A percentile compares a stretch with the other conserved stretches of the same genome.
Evolutionary conservation across 148 eudicot species (phyloP).

Genomic region (Persicaria maculosa): DNA sequence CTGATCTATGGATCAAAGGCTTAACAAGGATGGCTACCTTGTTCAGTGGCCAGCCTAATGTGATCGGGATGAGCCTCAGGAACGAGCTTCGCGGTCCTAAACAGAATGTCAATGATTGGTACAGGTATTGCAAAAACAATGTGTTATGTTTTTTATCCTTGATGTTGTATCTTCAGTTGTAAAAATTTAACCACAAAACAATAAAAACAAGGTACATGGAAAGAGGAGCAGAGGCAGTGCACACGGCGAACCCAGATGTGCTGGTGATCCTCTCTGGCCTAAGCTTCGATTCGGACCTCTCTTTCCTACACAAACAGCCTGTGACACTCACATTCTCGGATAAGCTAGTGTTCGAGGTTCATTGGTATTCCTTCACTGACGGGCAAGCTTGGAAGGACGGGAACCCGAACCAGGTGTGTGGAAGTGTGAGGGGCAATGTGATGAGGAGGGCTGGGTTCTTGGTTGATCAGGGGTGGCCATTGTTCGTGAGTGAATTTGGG

Average conservation of each 20-base stretch:
- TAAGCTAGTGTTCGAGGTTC: conserved; percentile 66
- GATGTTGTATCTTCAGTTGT: no score
- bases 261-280: conserved; percentile 77
- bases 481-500: conserved; percentile 84
- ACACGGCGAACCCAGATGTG: conserved; percentile 62
- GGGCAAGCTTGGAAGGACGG: conserved; percentile 34
- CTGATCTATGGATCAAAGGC: conserved; percentile 65
- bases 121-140: conserved; percentile 24
- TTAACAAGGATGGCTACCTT: conserved; percentile 59
- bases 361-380: conserved; percentile 68
- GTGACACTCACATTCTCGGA: conserved; percentile 39
- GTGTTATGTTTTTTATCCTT: no score
- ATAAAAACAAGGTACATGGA: conserved; percentile 43
- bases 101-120: conserved; percentile 69
- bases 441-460: conserved; percentile 43
- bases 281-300: conserved; percentile 52
- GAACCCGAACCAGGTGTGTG: conserved; percentile 69
- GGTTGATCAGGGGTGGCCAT: conserved; percentile 62
- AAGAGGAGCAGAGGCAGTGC: conserved; percentile 82
- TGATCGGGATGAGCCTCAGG: conserved; percentile 83
- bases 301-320: conserved; percentile 35
- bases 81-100: conserved; percentile 83
- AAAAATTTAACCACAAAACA: no score
- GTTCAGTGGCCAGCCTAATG: conserved; percentile 42
- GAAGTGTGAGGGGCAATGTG: conserved; percentile 21